Conservation (phyloP, 129 eudicot species). For the Scalesia atractyloides region DNA sequence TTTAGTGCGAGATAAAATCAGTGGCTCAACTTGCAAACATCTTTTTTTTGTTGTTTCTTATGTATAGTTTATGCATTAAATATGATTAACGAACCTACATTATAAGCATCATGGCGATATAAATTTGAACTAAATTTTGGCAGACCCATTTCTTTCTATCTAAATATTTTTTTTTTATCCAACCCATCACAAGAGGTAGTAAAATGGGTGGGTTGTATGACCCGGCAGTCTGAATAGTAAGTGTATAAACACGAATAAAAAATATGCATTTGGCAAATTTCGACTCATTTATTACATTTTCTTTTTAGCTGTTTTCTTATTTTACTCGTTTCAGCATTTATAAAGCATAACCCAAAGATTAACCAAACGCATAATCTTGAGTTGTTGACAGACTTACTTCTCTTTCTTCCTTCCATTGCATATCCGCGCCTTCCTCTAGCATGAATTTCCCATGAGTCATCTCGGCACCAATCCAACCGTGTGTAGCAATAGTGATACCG, state of each 20-base stretch:
- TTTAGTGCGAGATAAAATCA: not conserved
- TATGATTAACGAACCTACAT: not conserved
- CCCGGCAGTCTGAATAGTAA: too few relatives aligned
- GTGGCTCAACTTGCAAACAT: not conserved
- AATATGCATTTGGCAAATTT: too few relatives aligned
- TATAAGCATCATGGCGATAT: not conserved
- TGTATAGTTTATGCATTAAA: not conserved
- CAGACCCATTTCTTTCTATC: too few relatives aligned
- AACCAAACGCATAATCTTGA: not conserved
- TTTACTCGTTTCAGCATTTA: too few relatives aligned
- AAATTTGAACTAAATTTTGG: too few relatives aligned
- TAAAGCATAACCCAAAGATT: too few relatives aligned
- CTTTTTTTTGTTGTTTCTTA: not conserved
- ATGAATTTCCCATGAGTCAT: constrained; percentile 70
- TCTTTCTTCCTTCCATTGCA: constrained; percentile 99
- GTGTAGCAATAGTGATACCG: constrained; percentile 85
- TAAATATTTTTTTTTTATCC: too few relatives aligned
- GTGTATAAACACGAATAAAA: too few relatives aligned
- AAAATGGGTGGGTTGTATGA: too few relatives aligned
- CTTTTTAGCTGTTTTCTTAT: too few relatives aligned
- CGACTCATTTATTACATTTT: too few relatives aligned
- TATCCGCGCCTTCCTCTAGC: constrained; percentile 90
- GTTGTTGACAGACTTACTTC: constrained; percentile 50
- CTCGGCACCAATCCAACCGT: constrained; percentile 97
- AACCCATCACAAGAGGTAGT: too few relatives aligned